A percentile compares a stretch with the other conserved stretches of the same genome.
Conservation (phyloP, 2,329 filamentous ascomycete species). For the Chrysoporthe deuterocubensis region DNA sequence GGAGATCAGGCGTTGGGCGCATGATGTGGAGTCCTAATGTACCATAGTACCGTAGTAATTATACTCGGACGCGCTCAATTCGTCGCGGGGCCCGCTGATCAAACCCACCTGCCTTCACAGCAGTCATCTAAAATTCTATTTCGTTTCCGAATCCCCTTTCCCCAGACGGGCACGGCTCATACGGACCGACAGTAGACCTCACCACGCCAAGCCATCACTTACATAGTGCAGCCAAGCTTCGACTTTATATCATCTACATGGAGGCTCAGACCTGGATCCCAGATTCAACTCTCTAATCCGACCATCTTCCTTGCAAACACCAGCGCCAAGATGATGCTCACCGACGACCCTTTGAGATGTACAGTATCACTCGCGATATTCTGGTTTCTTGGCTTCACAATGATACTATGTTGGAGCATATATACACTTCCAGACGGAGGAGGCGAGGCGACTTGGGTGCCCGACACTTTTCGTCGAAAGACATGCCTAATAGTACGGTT, state of each 20-base stretch:
- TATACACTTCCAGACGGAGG: constrained; percentile 11
- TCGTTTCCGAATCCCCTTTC: neutral
- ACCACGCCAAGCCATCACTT: constrained; percentile 15
- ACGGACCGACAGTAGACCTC: neutral
- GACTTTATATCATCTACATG: constrained; percentile 5
- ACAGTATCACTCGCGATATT: neutral
- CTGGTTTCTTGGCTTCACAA: constrained; percentile 18
- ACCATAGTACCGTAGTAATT: too few species aligned
- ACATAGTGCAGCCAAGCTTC: constrained; percentile 2
- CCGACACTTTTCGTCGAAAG: constrained; percentile 5
- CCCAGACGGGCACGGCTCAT: neutral
- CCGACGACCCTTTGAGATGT: constrained; percentile 2
- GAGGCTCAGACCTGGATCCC: neutral
- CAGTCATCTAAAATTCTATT: neutral
- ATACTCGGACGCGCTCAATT: neutral
- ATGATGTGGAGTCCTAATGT: constrained; percentile 14
- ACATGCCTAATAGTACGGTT: constrained; percentile 11
- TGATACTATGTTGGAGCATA: constrained; percentile 19
- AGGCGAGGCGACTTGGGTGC: constrained; percentile 18
- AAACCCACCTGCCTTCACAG: constrained; percentile 6
- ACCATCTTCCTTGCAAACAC: neutral
- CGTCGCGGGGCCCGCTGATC: neutral
- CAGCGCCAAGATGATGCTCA: constrained; percentile 5
- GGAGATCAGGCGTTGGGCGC: neutral
- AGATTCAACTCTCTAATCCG: neutral